Conservation (phyloP, 2,329 filamentous ascomycete genomes). For the Hirsutella thompsonii region DNA sequence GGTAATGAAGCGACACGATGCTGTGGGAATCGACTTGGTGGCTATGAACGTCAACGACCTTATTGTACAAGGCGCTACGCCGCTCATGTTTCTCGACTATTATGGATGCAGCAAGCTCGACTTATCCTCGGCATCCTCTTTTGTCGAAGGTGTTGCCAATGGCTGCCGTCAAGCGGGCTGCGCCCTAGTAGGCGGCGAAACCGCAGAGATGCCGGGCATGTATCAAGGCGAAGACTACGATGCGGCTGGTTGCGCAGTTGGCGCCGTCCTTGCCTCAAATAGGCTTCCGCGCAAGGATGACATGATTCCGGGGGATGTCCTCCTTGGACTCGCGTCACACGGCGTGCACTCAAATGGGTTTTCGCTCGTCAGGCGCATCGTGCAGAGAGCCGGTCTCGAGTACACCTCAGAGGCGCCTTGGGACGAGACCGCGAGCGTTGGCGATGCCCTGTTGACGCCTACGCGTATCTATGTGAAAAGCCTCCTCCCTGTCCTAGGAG, state of each 20-base stretch:
- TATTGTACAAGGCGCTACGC: slow-evolving; percentile 88
- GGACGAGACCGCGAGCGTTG: slow-evolving; percentile 50
- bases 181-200: slow-evolving; percentile 92
- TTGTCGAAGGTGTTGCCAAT: slow-evolving; percentile 79
- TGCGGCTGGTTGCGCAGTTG: slow-evolving; percentile 79
- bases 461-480: slow-evolving; percentile 89
- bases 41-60: slow-evolving; percentile 99
- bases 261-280: slow-evolving; percentile 57
- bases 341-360: slow-evolving; percentile 96
- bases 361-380: slow-evolving; percentile 85
- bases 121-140: slow-evolving; percentile 63
- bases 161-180: slow-evolving; percentile 79
- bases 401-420: slow-evolving; percentile 71
- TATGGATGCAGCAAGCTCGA: slow-evolving; percentile 87
- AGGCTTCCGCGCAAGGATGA: slow-evolving; percentile 63
- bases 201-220: slow-evolving; percentile 95
- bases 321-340: slow-evolving; percentile 73
- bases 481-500: slow-evolving; percentile 51
- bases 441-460: slow-evolving; percentile 70
- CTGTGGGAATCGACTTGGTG: slow-evolving; percentile 90
- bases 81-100: slow-evolving; percentile 95
- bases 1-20: slow-evolving; percentile 77
- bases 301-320: slow-evolving; percentile 73
- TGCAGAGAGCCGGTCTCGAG: slow-evolving; percentile 56
- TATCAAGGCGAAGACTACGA: slow-evolving; percentile 86